Evolutionary conservation across 139 green algal genomes (phyloP).

Genomic region (Chlorella ohadii): DNA sequence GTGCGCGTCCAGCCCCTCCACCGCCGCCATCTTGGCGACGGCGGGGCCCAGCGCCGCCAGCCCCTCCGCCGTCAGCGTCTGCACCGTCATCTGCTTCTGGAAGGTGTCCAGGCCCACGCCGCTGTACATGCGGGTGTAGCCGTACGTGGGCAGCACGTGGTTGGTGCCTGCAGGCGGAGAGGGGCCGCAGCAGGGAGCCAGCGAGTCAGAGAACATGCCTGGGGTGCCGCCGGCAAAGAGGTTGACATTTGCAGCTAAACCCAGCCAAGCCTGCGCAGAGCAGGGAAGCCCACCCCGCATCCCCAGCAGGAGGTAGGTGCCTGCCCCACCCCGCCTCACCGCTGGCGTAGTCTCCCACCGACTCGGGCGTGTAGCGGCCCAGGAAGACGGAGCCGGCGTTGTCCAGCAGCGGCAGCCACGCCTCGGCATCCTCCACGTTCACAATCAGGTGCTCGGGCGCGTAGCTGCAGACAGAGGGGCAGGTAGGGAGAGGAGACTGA

Average conservation of each 20-base stretch:
- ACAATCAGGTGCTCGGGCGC: conserved; percentile 99
- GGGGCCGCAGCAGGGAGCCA: not conserved
- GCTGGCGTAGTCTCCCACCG: conserved; percentile 97
- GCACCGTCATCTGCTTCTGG: conserved; percentile 98
- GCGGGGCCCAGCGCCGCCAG: conserved; percentile 83
- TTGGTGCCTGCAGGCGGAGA: conserved; percentile 84
- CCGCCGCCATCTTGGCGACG: conserved; percentile 95
- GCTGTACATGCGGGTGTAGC: conserved; percentile 98
- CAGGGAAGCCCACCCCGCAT: too few species aligned
- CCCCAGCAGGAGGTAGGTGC: too few species aligned
- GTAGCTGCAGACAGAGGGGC: conserved; percentile 60
- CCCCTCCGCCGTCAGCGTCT: conserved; percentile 83
- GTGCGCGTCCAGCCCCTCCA: conserved; percentile 97
- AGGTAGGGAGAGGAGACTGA: too few species aligned
- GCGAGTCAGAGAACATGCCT: too few species aligned
- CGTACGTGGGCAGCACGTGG: conserved; percentile 98
- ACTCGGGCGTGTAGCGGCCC: conserved; percentile 95
- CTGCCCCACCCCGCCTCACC: not conserved
- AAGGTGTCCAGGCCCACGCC: conserved; percentile 96
- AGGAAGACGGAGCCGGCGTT: conserved; percentile 97
- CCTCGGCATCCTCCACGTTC: conserved; percentile 91
- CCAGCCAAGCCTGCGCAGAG: not conserved
- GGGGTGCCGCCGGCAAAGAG: too few species aligned
- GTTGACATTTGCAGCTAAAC: not conserved
- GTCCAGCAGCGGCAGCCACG: conserved; percentile 83